These are phyloP conservation scores for Calonectria multiphialidica DNA, from an alignment of 2,329 filamentous ascomycete species.

Conservation along the genomic window DNA sequence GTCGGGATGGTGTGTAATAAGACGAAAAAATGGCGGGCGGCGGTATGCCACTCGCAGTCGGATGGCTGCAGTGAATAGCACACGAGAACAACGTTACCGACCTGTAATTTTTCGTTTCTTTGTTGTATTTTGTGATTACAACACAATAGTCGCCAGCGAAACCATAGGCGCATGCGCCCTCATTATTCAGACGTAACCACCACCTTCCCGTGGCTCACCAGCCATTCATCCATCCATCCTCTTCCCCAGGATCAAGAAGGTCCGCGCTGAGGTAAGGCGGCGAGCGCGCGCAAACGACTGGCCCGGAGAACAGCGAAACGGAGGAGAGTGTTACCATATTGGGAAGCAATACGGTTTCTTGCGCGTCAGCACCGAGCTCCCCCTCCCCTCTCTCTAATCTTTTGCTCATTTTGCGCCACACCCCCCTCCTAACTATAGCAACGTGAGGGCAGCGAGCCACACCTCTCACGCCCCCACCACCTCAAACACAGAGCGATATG, in stretches of 20 bases:
- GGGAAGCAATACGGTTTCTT: constrained; percentile 1
- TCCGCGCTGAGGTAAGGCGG: constrained; percentile 22
- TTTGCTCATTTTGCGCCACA: background rate
- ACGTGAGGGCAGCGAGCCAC: background rate
- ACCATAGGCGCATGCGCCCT: background rate
- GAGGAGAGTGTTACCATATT: background rate
- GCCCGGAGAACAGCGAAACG: constrained; percentile 19
- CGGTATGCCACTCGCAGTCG: constrained; percentile 3
- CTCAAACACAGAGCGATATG: background rate
- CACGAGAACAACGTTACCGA: background rate
- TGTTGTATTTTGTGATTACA: background rate
- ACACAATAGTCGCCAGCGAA: background rate
- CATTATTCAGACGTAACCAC: constrained; percentile 6
- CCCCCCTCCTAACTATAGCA: constrained; percentile 5
- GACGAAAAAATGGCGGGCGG: background rate
- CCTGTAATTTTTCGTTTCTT: background rate
- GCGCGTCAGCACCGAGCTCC: background rate
- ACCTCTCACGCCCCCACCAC: background rate
- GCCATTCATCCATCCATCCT: background rate
- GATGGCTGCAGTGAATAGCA: background rate
- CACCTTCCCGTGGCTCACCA: background rate
- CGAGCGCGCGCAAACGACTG: background rate
- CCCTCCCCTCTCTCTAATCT: too few species aligned
- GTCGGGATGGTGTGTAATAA: background rate
- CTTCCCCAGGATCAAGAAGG: constrained; percentile 2